Evolutionary conservation across 1,139 yeast genomes (phyloP).

Genomic region (Debaryomyces robertsiae): DNA sequence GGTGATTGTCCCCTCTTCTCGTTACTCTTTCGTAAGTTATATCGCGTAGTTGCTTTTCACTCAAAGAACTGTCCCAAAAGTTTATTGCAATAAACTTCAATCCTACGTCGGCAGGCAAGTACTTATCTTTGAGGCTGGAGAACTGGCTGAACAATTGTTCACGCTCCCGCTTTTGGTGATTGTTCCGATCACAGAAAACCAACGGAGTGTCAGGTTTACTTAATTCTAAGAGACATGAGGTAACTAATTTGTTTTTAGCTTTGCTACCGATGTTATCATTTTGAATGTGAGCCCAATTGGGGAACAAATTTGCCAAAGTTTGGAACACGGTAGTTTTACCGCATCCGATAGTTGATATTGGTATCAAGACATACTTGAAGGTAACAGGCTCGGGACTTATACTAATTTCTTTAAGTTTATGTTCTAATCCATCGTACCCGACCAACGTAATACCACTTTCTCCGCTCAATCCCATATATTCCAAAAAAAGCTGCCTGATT

Average conservation of each 20-base stretch:
- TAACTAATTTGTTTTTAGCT: slow-evolving; percentile 54
- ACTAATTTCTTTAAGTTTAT: slow-evolving; percentile 14
- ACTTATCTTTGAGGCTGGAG: slow-evolving; percentile 35
- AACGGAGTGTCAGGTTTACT: slow-evolving; percentile 33
- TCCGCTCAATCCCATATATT: slow-evolving; percentile 35
- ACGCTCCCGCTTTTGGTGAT: slow-evolving; percentile 73
- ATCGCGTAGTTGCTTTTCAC: slow-evolving; percentile 40
- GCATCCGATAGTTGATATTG: slow-evolving; percentile 91
- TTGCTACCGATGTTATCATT: slow-evolving; percentile 72
- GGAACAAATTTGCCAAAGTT: slow-evolving; percentile 57
- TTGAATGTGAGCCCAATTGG: slow-evolving; percentile 77
- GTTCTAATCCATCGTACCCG: slow-evolving; percentile 23
- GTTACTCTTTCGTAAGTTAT: slow-evolving; percentile 63
- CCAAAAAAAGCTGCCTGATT: slow-evolving; percentile 62
- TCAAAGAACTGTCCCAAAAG: slow-evolving; percentile 47
- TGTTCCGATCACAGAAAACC: slow-evolving; percentile 82
- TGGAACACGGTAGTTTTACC: slow-evolving; percentile 88
- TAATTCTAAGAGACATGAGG: slow-evolving; percentile 45
- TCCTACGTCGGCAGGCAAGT: slow-evolving; percentile 32
- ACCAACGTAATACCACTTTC: slow-evolving; percentile 37
- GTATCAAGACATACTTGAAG: slow-evolving; percentile 64
- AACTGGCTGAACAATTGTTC: slow-evolving; percentile 63
- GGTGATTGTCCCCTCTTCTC: slow-evolving; percentile 86
- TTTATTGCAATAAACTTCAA: slow-evolving; percentile 67
- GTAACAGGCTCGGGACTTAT: slow-evolving; percentile 11